phyloP scores from a whole-genome alignment of 805 yeast genomes.

The Sugiyamaella boreocaroliniensis region DNA sequence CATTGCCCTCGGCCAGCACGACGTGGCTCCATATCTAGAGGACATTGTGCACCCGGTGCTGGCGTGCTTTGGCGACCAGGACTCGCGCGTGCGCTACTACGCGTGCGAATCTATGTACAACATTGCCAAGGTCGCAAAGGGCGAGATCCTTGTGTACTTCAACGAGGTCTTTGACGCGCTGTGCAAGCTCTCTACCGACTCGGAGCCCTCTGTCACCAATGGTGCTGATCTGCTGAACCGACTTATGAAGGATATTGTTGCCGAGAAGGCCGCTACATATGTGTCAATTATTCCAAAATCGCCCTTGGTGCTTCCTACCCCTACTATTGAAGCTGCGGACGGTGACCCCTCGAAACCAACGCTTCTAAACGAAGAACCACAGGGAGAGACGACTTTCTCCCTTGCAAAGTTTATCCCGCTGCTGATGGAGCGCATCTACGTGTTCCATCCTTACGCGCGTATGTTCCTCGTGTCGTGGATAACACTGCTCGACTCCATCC shows the following conservation, averaged over 20 bases:
- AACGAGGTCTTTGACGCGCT: slow-evolving; percentile 92
- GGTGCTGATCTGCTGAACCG: slow-evolving; percentile 93
- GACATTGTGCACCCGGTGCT: slow-evolving; percentile 87
- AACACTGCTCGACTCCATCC: slow-evolving; percentile 83
- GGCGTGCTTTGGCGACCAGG: slow-evolving; percentile 94
- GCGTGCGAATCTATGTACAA: slow-evolving; percentile 95
- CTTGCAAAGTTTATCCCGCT: slow-evolving; percentile 84
- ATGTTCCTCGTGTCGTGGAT: slow-evolving; percentile 92
- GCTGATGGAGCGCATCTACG: slow-evolving; percentile 84
- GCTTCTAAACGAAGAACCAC: slow-evolving; percentile 26
- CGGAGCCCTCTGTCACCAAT: slow-evolving; percentile 84
- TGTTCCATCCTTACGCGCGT: slow-evolving; percentile 86
- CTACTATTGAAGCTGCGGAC: slow-evolving; percentile 49
- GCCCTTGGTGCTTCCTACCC: slow-evolving; percentile 42
- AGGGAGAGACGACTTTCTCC: slow-evolving; percentile 67
- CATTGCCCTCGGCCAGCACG: slow-evolving; percentile 78
- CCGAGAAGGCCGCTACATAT: slow-evolving; percentile 87
- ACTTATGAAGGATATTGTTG: slow-evolving; percentile 85
- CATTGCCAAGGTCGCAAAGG: slow-evolving; percentile 93
- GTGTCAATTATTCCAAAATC: slow-evolving; percentile 38
- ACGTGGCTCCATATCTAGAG: slow-evolving; percentile 75
- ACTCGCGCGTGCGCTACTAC: slow-evolving; percentile 92
- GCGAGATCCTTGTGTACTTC: slow-evolving; percentile 84
- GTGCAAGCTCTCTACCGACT: slow-evolving; percentile 82
- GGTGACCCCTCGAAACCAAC: slow-evolving; percentile 26